Percentiles rank a stretch among this genome's conserved stretches.
phyloP scores from a whole-genome alignment of 495 filamentous ascomycete genomes.

The Gamarada debralockiae region DNA sequence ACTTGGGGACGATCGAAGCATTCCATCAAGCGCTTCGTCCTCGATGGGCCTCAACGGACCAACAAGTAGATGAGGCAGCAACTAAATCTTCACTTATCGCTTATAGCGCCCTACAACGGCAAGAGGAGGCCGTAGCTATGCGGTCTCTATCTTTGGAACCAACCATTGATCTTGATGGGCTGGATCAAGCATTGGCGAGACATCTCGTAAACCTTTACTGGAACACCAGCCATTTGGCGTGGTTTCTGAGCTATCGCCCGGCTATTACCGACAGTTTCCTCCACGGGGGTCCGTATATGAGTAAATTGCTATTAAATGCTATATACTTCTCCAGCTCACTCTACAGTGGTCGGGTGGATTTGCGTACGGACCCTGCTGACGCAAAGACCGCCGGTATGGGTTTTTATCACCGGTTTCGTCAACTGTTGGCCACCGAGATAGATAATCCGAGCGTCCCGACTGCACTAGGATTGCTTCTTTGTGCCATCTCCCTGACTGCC shows the following conservation, averaged over 20 bases:
- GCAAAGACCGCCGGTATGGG: conserved; percentile 4
- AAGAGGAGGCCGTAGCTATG: neutral
- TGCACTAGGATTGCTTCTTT: neutral
- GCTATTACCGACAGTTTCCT: conserved; percentile 35
- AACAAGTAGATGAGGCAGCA: neutral
- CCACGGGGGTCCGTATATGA: conserved; percentile 39
- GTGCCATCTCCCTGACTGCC: neutral
- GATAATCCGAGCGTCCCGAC: neutral
- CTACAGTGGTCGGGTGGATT: conserved; percentile 27
- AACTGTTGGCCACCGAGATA: neutral
- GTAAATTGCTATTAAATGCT: conserved; percentile 41
- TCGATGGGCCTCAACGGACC: neutral
- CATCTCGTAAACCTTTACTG: conserved; percentile 37
- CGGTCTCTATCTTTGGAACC: neutral
- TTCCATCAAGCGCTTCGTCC: neutral
- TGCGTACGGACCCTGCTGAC: conserved; percentile 34
- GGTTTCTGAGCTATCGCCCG: conserved; percentile 34
- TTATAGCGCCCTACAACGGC: neutral
- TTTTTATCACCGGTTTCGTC: neutral
- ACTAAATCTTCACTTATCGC: neutral
- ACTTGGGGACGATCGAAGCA: neutral
- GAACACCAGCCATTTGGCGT: conserved; percentile 31
- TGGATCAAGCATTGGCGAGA: conserved; percentile 36
- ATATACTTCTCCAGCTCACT: conserved; percentile 40
- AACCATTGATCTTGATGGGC: conserved; percentile 36